Conservation (phyloP, 805 yeast species). For the Starmerella geochares region DNA sequence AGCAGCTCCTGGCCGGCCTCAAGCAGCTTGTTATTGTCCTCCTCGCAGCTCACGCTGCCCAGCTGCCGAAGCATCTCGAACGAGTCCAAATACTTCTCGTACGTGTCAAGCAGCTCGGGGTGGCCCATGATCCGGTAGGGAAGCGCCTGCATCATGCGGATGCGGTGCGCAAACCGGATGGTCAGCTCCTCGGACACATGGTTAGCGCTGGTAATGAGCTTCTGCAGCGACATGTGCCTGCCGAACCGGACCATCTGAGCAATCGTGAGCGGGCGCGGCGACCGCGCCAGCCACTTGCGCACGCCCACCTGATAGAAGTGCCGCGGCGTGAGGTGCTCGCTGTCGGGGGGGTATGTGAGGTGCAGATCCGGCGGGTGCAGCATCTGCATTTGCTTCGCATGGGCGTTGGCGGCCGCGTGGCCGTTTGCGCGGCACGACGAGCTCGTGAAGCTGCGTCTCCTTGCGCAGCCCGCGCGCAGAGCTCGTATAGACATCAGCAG, state of each 20-base stretch:
- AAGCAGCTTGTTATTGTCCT: slow-evolving; percentile 70
- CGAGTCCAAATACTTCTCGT: slow-evolving; percentile 78
- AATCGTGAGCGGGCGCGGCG: slow-evolving; percentile 85
- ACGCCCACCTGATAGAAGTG: slow-evolving; percentile 78
- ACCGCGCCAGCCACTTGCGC: slow-evolving; percentile 48
- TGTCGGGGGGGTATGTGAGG: slow-evolving; percentile 17
- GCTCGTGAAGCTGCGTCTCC: not conserved
- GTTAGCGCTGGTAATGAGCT: slow-evolving; percentile 72
- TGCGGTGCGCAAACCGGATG: slow-evolving; percentile 68
- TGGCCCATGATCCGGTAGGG: slow-evolving; percentile 81
- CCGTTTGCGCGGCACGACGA: not conserved
- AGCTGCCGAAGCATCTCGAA: slow-evolving; percentile 75
- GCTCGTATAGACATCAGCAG: not conserved
- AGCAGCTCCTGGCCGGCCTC: slow-evolving; percentile 50
- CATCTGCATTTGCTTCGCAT: slow-evolving; percentile 8
- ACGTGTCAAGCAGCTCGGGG: slow-evolving; percentile 75
- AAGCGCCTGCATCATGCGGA: slow-evolving; percentile 65
- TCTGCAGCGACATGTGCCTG: slow-evolving; percentile 60
- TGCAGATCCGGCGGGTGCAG: slow-evolving; percentile 12
- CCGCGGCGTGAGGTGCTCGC: slow-evolving; percentile 40
- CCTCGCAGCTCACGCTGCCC: slow-evolving; percentile 53
- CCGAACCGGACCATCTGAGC: slow-evolving; percentile 87
- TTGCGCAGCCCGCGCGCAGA: not conserved
- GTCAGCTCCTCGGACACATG: slow-evolving; percentile 82
- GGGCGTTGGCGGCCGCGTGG: not conserved